Conservation (phyloP, 2,329 filamentous ascomycete species). For the Sporothrix humicola region DNA sequence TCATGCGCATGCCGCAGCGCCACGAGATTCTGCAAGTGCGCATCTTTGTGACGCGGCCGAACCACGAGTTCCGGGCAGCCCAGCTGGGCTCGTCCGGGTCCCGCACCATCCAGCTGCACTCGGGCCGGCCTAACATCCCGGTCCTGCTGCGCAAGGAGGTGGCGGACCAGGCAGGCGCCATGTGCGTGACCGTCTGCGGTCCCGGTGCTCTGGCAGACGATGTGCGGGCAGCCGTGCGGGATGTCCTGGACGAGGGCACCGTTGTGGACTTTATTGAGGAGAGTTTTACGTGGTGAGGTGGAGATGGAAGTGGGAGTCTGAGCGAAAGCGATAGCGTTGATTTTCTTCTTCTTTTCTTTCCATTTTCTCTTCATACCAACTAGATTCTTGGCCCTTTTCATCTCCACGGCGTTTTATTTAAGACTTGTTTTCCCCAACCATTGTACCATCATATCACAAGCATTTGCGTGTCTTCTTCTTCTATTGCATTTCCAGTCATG, state of each 20-base stretch:
- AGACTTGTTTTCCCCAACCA: too few species aligned
- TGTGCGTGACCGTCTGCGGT: constrained; percentile 83
- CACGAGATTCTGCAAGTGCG: constrained; percentile 84
- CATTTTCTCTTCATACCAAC: background rate
- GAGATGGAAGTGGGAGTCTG: background rate
- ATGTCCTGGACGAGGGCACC: constrained; percentile 62
- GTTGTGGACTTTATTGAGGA: constrained; percentile 80
- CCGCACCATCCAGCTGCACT: constrained; percentile 86
- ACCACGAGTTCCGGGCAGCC: constrained; percentile 70
- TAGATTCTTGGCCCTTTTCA: background rate
- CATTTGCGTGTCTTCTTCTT: background rate
- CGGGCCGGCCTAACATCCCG: constrained; percentile 82
- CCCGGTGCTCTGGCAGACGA: constrained; percentile 77
- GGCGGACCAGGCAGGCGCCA: constrained; percentile 80
- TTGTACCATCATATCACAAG: constrained; percentile 1
- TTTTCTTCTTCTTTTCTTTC: background rate
- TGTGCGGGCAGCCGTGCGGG: constrained; percentile 70
- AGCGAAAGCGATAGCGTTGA: background rate
- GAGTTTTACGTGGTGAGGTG: constrained; percentile 67
- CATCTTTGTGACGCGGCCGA: constrained; percentile 87
- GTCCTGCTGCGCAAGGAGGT: constrained; percentile 83
- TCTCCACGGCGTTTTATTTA: background rate
- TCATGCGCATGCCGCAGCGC: constrained; percentile 79
- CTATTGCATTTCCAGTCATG: background rate
- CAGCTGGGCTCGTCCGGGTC: constrained; percentile 69